Evolutionary conservation across 2,329 filamentous ascomycete species (phyloP).

Genomic region (Chaetomium sp.): DNA sequence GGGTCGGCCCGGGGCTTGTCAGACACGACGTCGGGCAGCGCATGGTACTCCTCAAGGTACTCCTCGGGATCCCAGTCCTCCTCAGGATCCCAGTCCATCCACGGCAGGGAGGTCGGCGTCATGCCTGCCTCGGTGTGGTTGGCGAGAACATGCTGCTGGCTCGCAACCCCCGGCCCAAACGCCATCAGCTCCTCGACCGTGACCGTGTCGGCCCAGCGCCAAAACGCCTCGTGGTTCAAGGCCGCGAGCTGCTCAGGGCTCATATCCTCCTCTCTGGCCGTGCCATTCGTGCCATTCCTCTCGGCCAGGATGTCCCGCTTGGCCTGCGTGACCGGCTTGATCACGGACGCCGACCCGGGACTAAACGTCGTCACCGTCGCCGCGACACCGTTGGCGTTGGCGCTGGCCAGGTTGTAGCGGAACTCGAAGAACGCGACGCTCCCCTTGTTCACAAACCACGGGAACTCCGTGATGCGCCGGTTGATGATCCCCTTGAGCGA

Average conservation of each 20-base stretch:
- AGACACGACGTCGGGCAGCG: neutral
- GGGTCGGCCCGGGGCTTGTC: neutral
- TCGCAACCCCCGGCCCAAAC: too few relatives aligned
- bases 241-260: conserved; percentile 2
- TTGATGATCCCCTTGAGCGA: neutral
- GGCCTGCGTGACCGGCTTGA: neutral
- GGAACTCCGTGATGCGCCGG: neutral
- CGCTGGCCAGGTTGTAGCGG: neutral
- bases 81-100: neutral
- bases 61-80: too few relatives aligned
- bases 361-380: neutral
- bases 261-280: neutral
- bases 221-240: neutral
- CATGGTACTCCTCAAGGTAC: too few relatives aligned
- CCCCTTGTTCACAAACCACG: neutral
- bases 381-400: neutral
- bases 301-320: neutral
- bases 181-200: neutral
- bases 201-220: neutral
- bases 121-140: neutral
- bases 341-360: too few relatives aligned
- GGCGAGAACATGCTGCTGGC: neutral
- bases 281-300: too few relatives aligned
- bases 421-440: neutral
- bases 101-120: neutral